A percentile compares a stretch with the other conserved stretches of the same genome.
phyloP scores from a whole-genome alignment of 495 filamentous ascomycete species.

The Annulohypoxylon bovei region DNA sequence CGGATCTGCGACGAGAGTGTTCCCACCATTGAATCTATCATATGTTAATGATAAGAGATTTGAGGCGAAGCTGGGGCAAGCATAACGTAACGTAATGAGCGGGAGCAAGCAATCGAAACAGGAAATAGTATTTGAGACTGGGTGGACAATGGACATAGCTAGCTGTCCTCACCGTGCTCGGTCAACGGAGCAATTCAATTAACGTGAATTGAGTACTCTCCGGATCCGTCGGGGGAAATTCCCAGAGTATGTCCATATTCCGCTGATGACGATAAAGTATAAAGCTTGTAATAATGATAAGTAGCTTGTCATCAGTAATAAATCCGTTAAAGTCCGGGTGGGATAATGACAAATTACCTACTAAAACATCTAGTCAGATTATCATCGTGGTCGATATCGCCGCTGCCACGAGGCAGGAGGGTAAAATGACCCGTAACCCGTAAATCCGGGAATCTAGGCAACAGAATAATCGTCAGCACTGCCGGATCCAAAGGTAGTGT shows the following conservation, averaged over 20 bases:
- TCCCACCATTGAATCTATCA: slow-evolving; percentile 13
- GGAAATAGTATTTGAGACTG: slow-evolving; percentile 4
- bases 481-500: not conserved
- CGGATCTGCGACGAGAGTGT: slow-evolving; percentile 24
- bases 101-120: slow-evolving; percentile 1
- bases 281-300: not conserved
- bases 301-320: slow-evolving; percentile 19
- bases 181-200: slow-evolving; percentile 10
- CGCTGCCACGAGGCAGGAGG: not conserved
- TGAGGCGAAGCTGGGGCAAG: slow-evolving; percentile 26
- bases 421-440: slow-evolving; percentile 8
- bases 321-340: slow-evolving; percentile 40
- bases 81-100: slow-evolving; percentile 18
- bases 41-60: slow-evolving; percentile 22
- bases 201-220: slow-evolving; percentile 11
- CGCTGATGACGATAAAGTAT: slow-evolving; percentile 12
- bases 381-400: slow-evolving; percentile 22
- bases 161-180: not conserved
- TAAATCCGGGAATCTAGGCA: slow-evolving; percentile 26
- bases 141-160: not conserved
- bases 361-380: not conserved
- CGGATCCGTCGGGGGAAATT: slow-evolving; percentile 38
- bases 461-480: slow-evolving; percentile 37
- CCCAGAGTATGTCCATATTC: not conserved
- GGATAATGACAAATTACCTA: slow-evolving; percentile 13